Conservation (phyloP, 495 filamentous ascomycete genomes). For the Xylaria grammica region DNA sequence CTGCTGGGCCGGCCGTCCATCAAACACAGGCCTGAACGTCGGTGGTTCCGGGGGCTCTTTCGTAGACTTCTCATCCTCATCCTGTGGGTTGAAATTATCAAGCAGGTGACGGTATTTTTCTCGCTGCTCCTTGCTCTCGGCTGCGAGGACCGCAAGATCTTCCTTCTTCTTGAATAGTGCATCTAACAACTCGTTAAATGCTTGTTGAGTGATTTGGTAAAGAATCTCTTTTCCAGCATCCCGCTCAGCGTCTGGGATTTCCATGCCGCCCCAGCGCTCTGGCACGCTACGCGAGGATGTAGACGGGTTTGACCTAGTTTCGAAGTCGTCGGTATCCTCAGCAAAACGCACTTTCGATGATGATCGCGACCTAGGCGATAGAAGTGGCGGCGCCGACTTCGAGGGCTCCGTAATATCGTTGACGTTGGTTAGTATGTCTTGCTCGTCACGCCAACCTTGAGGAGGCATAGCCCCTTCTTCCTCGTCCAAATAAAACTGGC, state of each 20-base stretch:
- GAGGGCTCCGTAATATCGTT: constrained; percentile 45
- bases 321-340: constrained; percentile 74
- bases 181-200: constrained; percentile 90
- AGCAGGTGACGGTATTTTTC: constrained; percentile 55
- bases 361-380: constrained; percentile 74
- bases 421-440: constrained; percentile 56
- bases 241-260: constrained; percentile 77
- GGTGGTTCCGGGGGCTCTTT: constrained; percentile 23
- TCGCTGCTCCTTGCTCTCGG: constrained; percentile 66
- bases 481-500: constrained; percentile 81
- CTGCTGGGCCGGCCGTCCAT: constrained; percentile 32
- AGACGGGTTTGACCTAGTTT: constrained; percentile 76
- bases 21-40: constrained; percentile 20
- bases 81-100: constrained; percentile 53
- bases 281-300: constrained; percentile 81
- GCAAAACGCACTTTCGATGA: constrained; percentile 86
- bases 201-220: constrained; percentile 87
- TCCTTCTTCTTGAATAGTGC: constrained; percentile 82
- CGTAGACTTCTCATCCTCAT: constrained; percentile 35
- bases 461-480: constrained; percentile 73
- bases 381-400: constrained; percentile 48
- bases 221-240: constrained; percentile 88
- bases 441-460: constrained; percentile 68
- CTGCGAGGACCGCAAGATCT: constrained; percentile 71
- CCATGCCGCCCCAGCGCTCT: constrained; percentile 83